Conservation (phyloP, 2,329 filamentous ascomycete species). For the Exophiala aquamarina region DNA sequence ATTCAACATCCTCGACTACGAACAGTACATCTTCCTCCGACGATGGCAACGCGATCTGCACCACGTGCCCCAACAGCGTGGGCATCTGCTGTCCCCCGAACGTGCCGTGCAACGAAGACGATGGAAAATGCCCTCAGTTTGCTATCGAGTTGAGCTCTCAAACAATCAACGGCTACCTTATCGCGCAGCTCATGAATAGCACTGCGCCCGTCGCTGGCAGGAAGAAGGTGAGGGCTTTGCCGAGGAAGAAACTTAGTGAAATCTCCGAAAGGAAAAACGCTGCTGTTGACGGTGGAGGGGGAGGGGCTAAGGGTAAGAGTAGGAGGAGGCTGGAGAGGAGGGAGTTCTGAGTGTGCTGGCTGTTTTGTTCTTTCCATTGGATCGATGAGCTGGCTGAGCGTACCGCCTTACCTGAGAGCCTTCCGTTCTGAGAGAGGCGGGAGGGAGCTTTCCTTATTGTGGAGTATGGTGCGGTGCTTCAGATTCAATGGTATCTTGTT, state of each 20-base stretch:
- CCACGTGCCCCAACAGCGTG: slow-evolving; percentile 17
- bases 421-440: too few relatives aligned
- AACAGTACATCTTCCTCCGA: neutral
- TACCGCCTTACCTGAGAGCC: too few relatives aligned
- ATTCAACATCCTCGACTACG: neutral
- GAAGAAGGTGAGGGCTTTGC: slow-evolving; percentile 18
- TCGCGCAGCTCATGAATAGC: slow-evolving; percentile 24
- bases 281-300: neutral
- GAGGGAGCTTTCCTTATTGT: too few relatives aligned
- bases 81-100: slow-evolving; percentile 25
- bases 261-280: too few relatives aligned
- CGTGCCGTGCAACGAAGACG: slow-evolving; percentile 16
- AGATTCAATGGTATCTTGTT: too few relatives aligned
- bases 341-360: too few relatives aligned
- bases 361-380: too few relatives aligned
- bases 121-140: slow-evolving; percentile 22
- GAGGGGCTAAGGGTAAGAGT: neutral
- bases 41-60: slow-evolving; percentile 19
- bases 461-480: too few relatives aligned
- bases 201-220: slow-evolving; percentile 17
- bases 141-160: slow-evolving; percentile 20
- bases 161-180: slow-evolving; percentile 22
- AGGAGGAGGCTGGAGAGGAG: too few relatives aligned
- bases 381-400: too few relatives aligned
- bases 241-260: slow-evolving; percentile 5